Percentiles rank a stretch among this genome's conserved stretches.
phyloP scores from a whole-genome alignment of 495 filamentous ascomycete genomes.

The Oidiodendron maius region DNA sequence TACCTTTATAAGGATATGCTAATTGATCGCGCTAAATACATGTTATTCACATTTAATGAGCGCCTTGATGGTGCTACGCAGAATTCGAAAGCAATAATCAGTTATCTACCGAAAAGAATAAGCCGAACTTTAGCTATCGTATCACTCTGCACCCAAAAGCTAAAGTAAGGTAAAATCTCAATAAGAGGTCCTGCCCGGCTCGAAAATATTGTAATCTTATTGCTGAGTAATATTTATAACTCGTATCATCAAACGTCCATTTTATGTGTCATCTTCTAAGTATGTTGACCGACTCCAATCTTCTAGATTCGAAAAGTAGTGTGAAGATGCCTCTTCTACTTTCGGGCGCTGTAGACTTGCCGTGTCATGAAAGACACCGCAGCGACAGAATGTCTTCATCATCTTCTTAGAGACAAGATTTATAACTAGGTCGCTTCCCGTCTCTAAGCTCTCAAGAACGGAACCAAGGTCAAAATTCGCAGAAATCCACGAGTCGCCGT shows the following conservation, averaged over 20 bases:
- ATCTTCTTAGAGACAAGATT: slow-evolving; percentile 15
- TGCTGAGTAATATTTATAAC: background rate
- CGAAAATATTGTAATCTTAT: background rate
- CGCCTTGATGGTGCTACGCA: too few relatives aligned
- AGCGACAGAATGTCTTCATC: slow-evolving; percentile 23
- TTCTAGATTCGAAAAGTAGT: slow-evolving; percentile 26
- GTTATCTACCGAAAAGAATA: too few relatives aligned
- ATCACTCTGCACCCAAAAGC: background rate
- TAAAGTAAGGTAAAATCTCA: background rate
- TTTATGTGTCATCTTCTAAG: background rate
- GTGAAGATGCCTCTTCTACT: slow-evolving; percentile 17
- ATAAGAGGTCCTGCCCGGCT: background rate
- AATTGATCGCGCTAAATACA: too few relatives aligned
- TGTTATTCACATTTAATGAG: too few relatives aligned
- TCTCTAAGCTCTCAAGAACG: slow-evolving; percentile 15
- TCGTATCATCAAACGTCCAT: background rate
- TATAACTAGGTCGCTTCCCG: slow-evolving; percentile 8
- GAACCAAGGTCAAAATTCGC: slow-evolving; percentile 21
- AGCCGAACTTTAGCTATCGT: too few relatives aligned
- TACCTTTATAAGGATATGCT: too few relatives aligned
- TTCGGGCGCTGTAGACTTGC: slow-evolving; percentile 2
- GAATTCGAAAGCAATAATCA: too few relatives aligned
- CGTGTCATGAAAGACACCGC: slow-evolving; percentile 15
- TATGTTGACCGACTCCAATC: slow-evolving; percentile 21
- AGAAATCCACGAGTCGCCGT: slow-evolving; percentile 25